These are phyloP conservation scores for Monosporascus ibericus DNA, from an alignment of 2,329 filamentous ascomycete genomes.

Conservation along the genomic window DNA sequence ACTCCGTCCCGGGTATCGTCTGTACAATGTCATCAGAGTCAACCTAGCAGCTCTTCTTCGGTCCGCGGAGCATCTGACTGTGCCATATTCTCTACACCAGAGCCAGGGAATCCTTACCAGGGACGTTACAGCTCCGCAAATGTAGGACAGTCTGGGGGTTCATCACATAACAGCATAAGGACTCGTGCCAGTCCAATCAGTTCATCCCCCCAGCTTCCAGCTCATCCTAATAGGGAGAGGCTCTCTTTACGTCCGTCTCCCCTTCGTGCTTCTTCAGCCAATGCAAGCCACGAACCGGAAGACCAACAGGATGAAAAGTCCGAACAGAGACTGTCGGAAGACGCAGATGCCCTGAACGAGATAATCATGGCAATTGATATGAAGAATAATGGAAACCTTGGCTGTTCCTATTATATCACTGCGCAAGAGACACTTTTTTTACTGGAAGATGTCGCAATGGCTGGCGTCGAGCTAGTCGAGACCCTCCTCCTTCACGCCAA, in stretches of 20 bases:
- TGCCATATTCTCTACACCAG: slow-evolving; percentile 13
- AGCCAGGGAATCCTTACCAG: slow-evolving; percentile 1
- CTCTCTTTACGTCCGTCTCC: slow-evolving; percentile 18
- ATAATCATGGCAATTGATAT: slow-evolving; percentile 77
- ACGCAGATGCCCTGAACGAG: slow-evolving; percentile 48
- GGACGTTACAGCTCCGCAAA: slow-evolving; percentile 3
- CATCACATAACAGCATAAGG: slow-evolving; percentile 7
- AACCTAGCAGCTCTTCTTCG: slow-evolving; percentile 8
- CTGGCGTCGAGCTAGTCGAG: slow-evolving; percentile 63
- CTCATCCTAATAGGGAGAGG: slow-evolving; percentile 16
- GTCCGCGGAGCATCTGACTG: slow-evolving; percentile 6
- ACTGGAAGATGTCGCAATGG: slow-evolving; percentile 68
- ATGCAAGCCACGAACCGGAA: slow-evolving; percentile 6
- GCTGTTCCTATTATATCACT: slow-evolving; percentile 78
- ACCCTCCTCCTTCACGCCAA: slow-evolving; percentile 49
- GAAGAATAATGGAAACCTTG: slow-evolving; percentile 62
- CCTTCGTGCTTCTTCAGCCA: slow-evolving; percentile 6
- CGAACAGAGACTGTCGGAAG: slow-evolving; percentile 12
- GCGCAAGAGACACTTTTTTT: slow-evolving; percentile 65
- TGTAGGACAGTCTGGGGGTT: slow-evolving; percentile 5
- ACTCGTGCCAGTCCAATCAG: slow-evolving; percentile 7
- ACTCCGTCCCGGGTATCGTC: slow-evolving; percentile 10
- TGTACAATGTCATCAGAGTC: slow-evolving; percentile 5
- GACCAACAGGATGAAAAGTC: slow-evolving; percentile 11
- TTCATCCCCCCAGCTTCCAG: slow-evolving; percentile 19